These are phyloP conservation scores for Acanthamoeba culbertsoni DNA, from an alignment of 208 protist species.

Conservation along the genomic window DNA sequence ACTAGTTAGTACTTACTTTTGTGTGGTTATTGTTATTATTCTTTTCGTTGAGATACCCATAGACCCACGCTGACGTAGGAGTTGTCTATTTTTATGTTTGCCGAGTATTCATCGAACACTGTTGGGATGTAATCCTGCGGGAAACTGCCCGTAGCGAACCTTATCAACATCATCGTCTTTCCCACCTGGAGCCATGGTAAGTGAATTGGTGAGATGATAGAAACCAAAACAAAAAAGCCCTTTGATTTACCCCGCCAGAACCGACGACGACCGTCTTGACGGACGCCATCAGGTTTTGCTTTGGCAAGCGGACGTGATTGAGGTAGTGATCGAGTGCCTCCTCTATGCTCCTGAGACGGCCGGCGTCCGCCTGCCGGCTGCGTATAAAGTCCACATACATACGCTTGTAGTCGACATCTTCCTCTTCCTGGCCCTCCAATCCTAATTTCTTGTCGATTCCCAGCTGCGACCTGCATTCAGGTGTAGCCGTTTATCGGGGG, in stretches of 20 bases:
- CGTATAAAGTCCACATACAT: background rate
- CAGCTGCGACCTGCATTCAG: background rate
- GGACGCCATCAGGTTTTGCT: background rate
- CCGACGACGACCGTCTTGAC: background rate
- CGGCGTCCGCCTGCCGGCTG: background rate
- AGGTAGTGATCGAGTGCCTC: background rate
- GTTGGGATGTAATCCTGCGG: background rate
- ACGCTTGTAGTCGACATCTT: background rate
- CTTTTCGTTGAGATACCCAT: no score
- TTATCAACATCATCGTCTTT: background rate
- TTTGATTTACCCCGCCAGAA: background rate
- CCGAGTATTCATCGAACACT: slow-evolving; percentile 36
- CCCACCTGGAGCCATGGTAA: background rate
- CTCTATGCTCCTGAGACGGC: background rate
- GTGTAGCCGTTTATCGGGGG: background rate
- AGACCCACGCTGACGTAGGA: background rate
- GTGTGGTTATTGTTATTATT: background rate
- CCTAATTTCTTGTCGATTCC: background rate
- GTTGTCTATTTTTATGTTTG: background rate
- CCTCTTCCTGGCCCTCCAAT: background rate
- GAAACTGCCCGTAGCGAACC: background rate
- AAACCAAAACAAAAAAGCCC: no score
- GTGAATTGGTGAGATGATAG: no score
- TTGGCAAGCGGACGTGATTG: background rate
- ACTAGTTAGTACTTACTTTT: no score